A percentile compares a stretch with the other conserved stretches of the same genome.
These are phyloP conservation scores for Metschnikowia santaceciliae DNA, from an alignment of 805 yeast genomes.

Conservation along the genomic window DNA sequence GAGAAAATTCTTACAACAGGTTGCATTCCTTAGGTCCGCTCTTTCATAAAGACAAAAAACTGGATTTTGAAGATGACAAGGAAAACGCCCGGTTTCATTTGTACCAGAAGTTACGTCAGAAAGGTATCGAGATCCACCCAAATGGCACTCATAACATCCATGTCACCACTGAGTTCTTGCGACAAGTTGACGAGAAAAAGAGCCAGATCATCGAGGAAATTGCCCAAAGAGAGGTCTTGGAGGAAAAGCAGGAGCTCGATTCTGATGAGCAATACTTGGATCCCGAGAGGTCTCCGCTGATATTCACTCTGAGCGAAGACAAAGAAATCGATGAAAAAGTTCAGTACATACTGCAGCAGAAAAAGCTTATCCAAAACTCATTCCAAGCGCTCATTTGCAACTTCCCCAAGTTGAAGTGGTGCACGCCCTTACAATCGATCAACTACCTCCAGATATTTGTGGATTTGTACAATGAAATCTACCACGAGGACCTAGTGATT, in stretches of 20 bases:
- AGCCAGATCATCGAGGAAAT: neutral
- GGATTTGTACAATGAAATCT: conserved; percentile 15
- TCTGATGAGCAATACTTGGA: neutral
- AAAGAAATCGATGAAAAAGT: neutral
- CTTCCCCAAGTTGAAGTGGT: conserved; percentile 10
- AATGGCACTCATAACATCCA: conserved; percentile 1
- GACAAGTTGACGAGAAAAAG: neutral
- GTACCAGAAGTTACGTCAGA: conserved; percentile 1
- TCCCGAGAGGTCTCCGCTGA: neutral
- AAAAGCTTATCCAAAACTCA: conserved; percentile 8
- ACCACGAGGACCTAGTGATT: conserved; percentile 12
- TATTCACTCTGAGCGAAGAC: neutral
- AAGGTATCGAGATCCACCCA: conserved; percentile 2
- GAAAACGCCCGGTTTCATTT: neutral
- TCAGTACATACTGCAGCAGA: conserved; percentile 6
- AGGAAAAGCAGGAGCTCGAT: neutral
- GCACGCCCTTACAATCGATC: conserved; percentile 14
- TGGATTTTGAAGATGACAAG: neutral
- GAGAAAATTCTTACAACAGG: neutral
- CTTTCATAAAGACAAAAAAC: neutral
- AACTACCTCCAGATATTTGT: conserved; percentile 16
- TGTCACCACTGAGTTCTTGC: conserved; percentile 3
- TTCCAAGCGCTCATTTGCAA: conserved; percentile 10
- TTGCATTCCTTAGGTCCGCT: neutral
- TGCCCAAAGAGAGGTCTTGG: neutral